Base-by-base conservation (phyloP, 257 asterid species). In the Galeopsis tetrahit region DNA sequence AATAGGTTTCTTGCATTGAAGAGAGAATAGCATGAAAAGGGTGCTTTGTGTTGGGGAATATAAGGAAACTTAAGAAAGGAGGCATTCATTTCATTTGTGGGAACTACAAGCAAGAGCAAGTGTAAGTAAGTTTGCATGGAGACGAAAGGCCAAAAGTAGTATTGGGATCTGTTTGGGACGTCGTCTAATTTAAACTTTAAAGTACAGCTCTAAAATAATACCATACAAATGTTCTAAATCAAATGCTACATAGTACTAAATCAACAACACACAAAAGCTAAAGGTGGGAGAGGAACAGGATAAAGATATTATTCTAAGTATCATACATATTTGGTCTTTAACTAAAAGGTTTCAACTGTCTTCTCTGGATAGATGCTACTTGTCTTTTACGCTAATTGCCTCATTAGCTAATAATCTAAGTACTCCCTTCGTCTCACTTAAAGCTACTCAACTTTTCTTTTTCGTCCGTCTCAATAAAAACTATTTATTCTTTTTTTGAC, bases 1-100 rank as follows among this genome's bases (percentile, higher is more conserved):
- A 96, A 63, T 75, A 86, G 93, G 84, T 94, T 94, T 87, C 97
- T 91, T 91, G 97, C 83, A 85, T 74, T 58, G 78, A 78, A 80
- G 86, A 85, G 79, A 79, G 72, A 63, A 63, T 67, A 82, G 78
- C 73, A 69, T 63, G 85, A 59, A 79, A 74, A 66, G 79, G 71
- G 83, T 77, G 82, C 81, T 51, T 69, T 80, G 80, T 84, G 89
- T 78, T 82, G 80, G 85, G 79, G 98, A 89, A 92, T 92, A 90
- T 82, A 70, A 92, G 89, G 79, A 89, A 80, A 88, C 96, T 89
- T 92, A 58, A 78, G 88, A 51, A 71, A 82, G 57, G 96, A 90
- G 97, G 86, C 83, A 89, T 80, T 74, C 76, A 84, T 83, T 80
- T 74, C 76, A 84, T 83, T 85, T 81, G 89, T 71, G 84, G 71